Conservation (phyloP, 805 yeast genomes). For the Candida maris region DNA sequence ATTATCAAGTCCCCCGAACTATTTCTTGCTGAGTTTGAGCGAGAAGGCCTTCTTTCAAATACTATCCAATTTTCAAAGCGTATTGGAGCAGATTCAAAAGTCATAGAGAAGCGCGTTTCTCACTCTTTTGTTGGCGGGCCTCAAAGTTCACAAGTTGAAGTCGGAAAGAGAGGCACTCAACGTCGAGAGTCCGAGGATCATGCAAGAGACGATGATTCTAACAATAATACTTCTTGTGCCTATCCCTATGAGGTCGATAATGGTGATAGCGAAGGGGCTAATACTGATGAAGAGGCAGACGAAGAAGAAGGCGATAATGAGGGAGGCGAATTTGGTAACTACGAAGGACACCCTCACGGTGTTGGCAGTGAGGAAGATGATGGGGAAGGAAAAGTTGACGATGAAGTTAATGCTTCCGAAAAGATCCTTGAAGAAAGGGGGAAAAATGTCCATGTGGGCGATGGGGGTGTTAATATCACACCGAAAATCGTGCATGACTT, state of each 20-base stretch:
- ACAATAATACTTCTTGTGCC: slow-evolving; percentile 1
- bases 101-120: not conserved
- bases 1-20: slow-evolving; percentile 40
- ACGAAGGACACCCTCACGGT: slow-evolving; percentile 13
- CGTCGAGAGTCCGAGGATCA: not conserved
- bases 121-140: not conserved
- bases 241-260: slow-evolving; percentile 2
- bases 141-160: slow-evolving; percentile 3
- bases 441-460: slow-evolving; percentile 17
- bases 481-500: slow-evolving; percentile 16
- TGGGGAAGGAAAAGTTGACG: slow-evolving; percentile 16
- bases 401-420: slow-evolving; percentile 21
- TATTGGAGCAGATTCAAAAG: slow-evolving; percentile 15
- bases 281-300: slow-evolving; percentile 2
- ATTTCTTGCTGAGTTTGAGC: slow-evolving; percentile 49
- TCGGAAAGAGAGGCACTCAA: slow-evolving; percentile 1
- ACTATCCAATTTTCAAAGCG: slow-evolving; percentile 33
- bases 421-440: slow-evolving; percentile 19
- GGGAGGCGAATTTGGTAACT: slow-evolving; percentile 13
- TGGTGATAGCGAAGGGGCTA: slow-evolving; percentile 1
- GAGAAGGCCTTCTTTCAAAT: slow-evolving; percentile 71
- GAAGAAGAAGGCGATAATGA: slow-evolving; percentile 8
- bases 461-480: slow-evolving; percentile 7
- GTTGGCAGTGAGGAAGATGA: slow-evolving; percentile 9
- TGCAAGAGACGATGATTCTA: not conserved